Base-by-base conservation (phyloP, 495 filamentous ascomycete genomes). In the Penicillium antarcticum region DNA sequence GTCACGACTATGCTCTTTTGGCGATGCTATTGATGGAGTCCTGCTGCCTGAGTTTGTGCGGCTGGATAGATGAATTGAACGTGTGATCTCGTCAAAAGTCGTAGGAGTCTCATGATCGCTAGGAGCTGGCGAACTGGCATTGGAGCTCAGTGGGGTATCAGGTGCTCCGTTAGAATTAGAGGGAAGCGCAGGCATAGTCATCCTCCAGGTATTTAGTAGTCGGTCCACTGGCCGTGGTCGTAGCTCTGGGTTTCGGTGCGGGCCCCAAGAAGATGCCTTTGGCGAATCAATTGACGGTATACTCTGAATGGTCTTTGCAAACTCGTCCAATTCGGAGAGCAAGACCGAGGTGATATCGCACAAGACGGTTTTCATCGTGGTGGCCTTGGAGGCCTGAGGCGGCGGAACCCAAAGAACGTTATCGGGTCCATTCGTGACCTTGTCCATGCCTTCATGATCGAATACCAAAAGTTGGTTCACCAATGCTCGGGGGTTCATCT, bases 281-380 rank as follows among this genome's bases (percentile, higher is more conserved):
- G 89, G 92, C 0, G 92, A 95, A 45, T 94, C 87, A 42, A 97
- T 83, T 2, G 82, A 84, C 18, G 84, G 82, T 60, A 90, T 80
- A 14, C 72, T 88, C 68, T 97, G 92, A 44, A 92, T 79, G 0
- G 87, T 89, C 56, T 84, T 92, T 51, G 91, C 92, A 52, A 95
- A 83, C 4, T 83, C 86, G 26, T 88, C 88, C 79, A 99, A 80
- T 63, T 97, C 92, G 9, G 87, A 88, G 18, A 99, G 76, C 34
- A 99, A 70, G 14, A 87, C 60, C 16, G 89, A 86, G 4, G 91
- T 92, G 40, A 96, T 81, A 68, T 97, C 91, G 63, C 94, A 96
- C 78, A 97, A 85, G 54, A 95, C 81, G 2, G 90, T 96, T 68
- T 94, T 96, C 75, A 95, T 92, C 4, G 89, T 96, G n/a, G 90